Base-by-base conservation (phyloP, 345 rosid species). In the Eucalyptus globulus region DNA sequence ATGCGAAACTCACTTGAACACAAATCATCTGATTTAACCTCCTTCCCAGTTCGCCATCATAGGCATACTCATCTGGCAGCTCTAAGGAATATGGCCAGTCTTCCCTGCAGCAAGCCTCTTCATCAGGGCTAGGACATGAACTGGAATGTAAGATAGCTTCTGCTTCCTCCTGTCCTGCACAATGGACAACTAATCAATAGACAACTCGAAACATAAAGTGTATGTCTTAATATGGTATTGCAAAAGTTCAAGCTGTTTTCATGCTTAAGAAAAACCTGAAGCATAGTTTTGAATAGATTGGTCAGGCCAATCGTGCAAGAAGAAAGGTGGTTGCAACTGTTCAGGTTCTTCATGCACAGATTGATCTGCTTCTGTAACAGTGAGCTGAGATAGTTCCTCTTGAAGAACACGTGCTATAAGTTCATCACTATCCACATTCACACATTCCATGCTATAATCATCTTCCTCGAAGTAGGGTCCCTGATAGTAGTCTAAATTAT, bases 11-110 rank as follows among this genome's bases (percentile, higher is more conserved):
- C 92, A 95, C 97, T n/a, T 95, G 97, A 87, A 95, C 93, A 49
- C 95, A 93, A 92, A 94, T 92, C 96, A 95, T 95, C 90, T 93
- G 95, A 92, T 93, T 93, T 86, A 95, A 91, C 93, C 94, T 90
- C 91, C 94, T 94, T 86, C 94, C 95, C 86, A 95, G 94, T 92
- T 94, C 96, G 40, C 92, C 93, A 87, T 94, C 94, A 86, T 88
- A 87, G 87, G 92, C 91, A 88, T 87, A 90, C 88, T 93, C 96
- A 92, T 95, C 94, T 11, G 90, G 88, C 87, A 92, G 87, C 90
- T 92, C 95, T 86, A 89, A 87, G 9, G 93, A 37, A 88, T 92
- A 92, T 85, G 93, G 92, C 95, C 93, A 92, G 72, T 93, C 95
- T 72, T 90, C 95, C 76, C 14, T 90, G 19, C 34, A 86, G 91